These are phyloP conservation scores for Bipolaris sorokiniana DNA, from an alignment of 2,329 filamentous ascomycete species.

Conservation along the genomic window DNA sequence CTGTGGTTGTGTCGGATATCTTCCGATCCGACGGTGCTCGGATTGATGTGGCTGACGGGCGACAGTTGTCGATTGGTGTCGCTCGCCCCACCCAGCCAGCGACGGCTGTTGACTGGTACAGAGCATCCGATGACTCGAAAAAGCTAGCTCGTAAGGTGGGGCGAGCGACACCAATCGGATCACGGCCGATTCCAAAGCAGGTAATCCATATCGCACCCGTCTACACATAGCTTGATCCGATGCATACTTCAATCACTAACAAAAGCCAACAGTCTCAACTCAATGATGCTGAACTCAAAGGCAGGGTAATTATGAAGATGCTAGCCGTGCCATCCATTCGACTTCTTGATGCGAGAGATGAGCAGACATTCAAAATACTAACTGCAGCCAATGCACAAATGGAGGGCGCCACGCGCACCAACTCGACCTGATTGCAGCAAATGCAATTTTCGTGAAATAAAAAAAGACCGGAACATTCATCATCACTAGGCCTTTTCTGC, in stretches of 20 bases:
- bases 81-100: too few species aligned
- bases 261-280: neutral
- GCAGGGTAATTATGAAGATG: neutral
- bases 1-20: too few species aligned
- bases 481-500: neutral
- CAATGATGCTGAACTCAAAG: neutral
- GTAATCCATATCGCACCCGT: neutral
- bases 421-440: neutral
- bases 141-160: too few species aligned
- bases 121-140: too few species aligned
- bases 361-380: neutral
- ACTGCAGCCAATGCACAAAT: neutral
- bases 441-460: neutral
- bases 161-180: neutral
- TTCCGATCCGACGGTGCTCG: too few species aligned
- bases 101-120: too few species aligned
- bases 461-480: neutral
- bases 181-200: neutral
- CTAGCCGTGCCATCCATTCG: neutral
- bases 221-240: neutral
- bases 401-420: constrained; percentile 5
- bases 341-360: neutral
- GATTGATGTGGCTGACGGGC: too few species aligned
- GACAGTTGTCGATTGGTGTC: too few species aligned
- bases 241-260: neutral